Evolutionary conservation across 345 rosid species (phyloP).

Genomic region (Acer campestre): DNA sequence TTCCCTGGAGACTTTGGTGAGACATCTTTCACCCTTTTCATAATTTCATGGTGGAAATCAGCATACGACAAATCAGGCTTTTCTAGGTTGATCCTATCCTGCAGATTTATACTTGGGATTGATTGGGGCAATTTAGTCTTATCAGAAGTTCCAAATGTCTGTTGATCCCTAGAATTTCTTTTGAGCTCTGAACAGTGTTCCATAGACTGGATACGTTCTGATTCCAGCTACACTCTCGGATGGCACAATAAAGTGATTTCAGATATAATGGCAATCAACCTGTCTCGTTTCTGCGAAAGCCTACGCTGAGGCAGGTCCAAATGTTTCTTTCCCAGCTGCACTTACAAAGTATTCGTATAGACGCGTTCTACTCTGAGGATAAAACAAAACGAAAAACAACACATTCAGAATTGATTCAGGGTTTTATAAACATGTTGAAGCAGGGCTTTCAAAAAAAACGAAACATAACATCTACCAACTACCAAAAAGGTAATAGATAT

Average conservation of each 20-base stretch:
- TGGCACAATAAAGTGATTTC: neutral
- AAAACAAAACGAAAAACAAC: constrained; percentile 1
- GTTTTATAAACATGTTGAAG: neutral
- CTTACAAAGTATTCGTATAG: constrained; percentile 14
- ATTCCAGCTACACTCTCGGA: constrained; percentile 15
- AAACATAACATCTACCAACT: neutral
- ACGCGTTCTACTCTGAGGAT: constrained; percentile 19
- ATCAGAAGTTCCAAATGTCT: constrained; percentile 31
- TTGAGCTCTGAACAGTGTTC: constrained; percentile 40
- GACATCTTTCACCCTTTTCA: constrained; percentile 38
- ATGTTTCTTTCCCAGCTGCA: constrained; percentile 17
- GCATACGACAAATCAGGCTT: constrained; percentile 45
- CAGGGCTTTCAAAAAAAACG: neutral
- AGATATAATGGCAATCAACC: neutral
- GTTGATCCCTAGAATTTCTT: constrained; percentile 36
- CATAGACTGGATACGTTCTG: constrained; percentile 33
- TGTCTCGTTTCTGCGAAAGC: constrained; percentile 2
- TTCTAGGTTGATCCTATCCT: constrained; percentile 43
- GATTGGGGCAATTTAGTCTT: constrained; percentile 30
- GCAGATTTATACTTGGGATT: constrained; percentile 32
- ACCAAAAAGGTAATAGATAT: neutral
- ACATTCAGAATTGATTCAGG: constrained; percentile 3
- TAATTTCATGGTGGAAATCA: constrained; percentile 51
- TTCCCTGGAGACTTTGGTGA: constrained; percentile 36
- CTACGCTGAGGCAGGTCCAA: neutral